A percentile compares a stretch with the other conserved stretches of the same genome.
phyloP scores from a whole-genome alignment of 75 land plant species.

The Chamaecyparis obtusa region DNA sequence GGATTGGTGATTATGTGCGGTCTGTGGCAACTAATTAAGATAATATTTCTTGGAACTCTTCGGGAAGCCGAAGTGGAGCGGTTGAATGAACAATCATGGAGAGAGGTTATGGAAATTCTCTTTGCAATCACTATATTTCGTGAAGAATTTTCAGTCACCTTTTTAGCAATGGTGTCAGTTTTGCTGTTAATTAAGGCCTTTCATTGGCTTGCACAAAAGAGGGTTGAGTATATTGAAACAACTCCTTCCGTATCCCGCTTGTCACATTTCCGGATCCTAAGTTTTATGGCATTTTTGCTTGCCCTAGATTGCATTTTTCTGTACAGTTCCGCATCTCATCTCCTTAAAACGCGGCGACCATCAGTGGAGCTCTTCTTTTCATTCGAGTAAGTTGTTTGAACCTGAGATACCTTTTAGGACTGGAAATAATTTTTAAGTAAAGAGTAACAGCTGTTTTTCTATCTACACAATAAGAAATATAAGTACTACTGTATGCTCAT shows the following conservation, averaged over 20 bases:
- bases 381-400: slow-evolving; percentile 75
- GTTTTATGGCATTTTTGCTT: slow-evolving; percentile 82
- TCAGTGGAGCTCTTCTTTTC: slow-evolving; percentile 90
- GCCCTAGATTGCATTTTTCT: slow-evolving; percentile 70
- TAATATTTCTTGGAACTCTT: slow-evolving; percentile 77
- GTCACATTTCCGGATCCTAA: slow-evolving; percentile 76
- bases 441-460: neutral
- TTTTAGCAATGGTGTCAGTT: slow-evolving; percentile 79
- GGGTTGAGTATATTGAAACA: slow-evolving; percentile 90
- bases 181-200: slow-evolving; percentile 78
- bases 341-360: slow-evolving; percentile 58
- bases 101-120: slow-evolving; percentile 95
- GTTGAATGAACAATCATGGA: slow-evolving; percentile 93
- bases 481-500: neutral
- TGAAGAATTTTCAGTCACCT: slow-evolving; percentile 86
- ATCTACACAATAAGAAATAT: neutral
- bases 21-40: slow-evolving; percentile 78
- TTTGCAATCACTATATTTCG: slow-evolving; percentile 97
- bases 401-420: neutral
- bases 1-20: slow-evolving; percentile 81
- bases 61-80: slow-evolving; percentile 98
- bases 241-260: slow-evolving; percentile 72
- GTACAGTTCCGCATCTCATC: slow-evolving; percentile 44
- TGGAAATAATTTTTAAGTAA: neutral
- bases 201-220: slow-evolving; percentile 94